Percentiles rank a stretch among this genome's conserved stretches.
phyloP scores from a whole-genome alignment of 257 asterid genomes.

The Gentiana dahurica region DNA sequence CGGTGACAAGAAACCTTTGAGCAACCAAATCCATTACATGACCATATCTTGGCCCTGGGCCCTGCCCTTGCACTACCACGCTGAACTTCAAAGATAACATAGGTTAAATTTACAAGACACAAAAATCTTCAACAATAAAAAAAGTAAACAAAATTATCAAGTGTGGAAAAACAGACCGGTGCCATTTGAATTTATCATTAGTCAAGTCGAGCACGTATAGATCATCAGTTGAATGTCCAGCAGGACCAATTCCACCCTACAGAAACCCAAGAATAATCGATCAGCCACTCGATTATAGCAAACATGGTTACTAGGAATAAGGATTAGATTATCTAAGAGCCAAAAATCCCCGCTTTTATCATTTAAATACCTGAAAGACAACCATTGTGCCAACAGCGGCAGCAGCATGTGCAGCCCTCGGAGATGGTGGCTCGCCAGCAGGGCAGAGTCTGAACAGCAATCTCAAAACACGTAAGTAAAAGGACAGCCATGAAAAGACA shows the following conservation, averaged over 20 bases:
- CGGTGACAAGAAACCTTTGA: constrained; percentile 85
- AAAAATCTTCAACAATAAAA: background rate
- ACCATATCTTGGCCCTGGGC: constrained; percentile 98
- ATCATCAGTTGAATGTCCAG: constrained; percentile 98
- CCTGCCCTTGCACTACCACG: constrained; percentile 97
- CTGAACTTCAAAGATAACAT: constrained; percentile 28
- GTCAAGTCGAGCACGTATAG: constrained; percentile 87
- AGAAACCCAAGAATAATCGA: constrained; percentile 18
- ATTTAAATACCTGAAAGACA: constrained; percentile 77
- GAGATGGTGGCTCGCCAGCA: constrained; percentile 99
- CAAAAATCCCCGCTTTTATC: background rate
- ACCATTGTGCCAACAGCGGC: constrained; percentile 99
- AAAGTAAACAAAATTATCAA: too few species aligned
- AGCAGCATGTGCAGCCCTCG: constrained; percentile 96
- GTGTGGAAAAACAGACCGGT: constrained; percentile 45
- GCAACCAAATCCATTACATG: constrained; percentile 99
- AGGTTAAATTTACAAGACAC: constrained; percentile 17
- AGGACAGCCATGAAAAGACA: background rate
- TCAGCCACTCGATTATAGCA: background rate
- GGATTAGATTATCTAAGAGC: too few species aligned
- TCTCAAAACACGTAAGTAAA: background rate
- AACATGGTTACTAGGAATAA: too few species aligned
- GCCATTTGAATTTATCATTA: constrained; percentile 94
- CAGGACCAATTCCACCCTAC: constrained; percentile 99
- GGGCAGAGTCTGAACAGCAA: constrained; percentile 56